These are phyloP conservation scores for Torulaspora globosa DNA, from an alignment of 1,139 yeast genomes.

Conservation along the genomic window DNA sequence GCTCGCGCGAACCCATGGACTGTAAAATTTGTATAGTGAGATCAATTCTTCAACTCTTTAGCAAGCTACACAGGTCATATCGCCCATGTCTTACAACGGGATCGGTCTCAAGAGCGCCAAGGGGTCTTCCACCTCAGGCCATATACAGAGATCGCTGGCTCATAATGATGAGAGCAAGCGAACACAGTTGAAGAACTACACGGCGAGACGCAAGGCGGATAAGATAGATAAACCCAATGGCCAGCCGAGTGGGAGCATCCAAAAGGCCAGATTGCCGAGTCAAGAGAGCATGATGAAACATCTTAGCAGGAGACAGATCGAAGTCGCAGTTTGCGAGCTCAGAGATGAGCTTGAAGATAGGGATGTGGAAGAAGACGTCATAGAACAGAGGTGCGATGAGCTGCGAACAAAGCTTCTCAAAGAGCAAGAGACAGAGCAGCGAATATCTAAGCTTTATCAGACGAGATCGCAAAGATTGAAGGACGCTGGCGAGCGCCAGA, in stretches of 20 bases:
- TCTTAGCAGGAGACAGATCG: slow-evolving; percentile 19
- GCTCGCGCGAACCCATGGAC: slow-evolving; percentile 5
- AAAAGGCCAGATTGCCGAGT: slow-evolving; percentile 2
- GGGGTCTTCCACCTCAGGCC: slow-evolving; percentile 31
- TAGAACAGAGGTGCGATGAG: slow-evolving; percentile 19
- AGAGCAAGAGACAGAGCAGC: slow-evolving; percentile 8
- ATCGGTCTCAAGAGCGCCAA: slow-evolving; percentile 29
- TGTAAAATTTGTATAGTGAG: background rate
- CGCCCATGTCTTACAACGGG: slow-evolving; percentile 26
- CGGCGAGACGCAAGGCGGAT: slow-evolving; percentile 9
- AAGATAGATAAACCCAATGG: slow-evolving; percentile 1
- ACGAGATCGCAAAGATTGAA: slow-evolving; percentile 7
- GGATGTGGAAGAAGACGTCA: slow-evolving; percentile 14
- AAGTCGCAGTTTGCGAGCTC: slow-evolving; percentile 22
- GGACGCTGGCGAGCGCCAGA: background rate
- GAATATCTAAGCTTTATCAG: slow-evolving; percentile 6
- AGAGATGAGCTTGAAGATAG: slow-evolving; percentile 24
- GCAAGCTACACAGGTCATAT: background rate
- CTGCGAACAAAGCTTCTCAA: slow-evolving; percentile 13
- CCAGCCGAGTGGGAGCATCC: background rate
- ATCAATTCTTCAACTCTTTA: background rate
- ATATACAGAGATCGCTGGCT: slow-evolving; percentile 25
- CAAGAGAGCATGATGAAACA: slow-evolving; percentile 15
- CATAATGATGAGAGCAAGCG: slow-evolving; percentile 10
- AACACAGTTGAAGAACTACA: slow-evolving; percentile 13